Evolutionary conservation across 306 rosid species (phyloP).

Genomic region (Glycyrrhiza uralensis): DNA sequence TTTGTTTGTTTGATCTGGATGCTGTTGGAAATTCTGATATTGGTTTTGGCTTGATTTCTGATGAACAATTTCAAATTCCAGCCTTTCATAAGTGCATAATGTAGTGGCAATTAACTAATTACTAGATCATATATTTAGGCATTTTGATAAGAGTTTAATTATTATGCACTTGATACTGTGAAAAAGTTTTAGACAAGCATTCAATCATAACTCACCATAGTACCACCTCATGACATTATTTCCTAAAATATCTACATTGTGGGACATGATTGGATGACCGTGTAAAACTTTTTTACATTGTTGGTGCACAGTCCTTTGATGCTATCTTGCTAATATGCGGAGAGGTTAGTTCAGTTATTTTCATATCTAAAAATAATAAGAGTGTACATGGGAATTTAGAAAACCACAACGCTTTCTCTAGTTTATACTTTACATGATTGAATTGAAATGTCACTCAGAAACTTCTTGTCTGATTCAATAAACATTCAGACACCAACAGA

Average conservation of each 20-base stretch:
- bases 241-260: no score
- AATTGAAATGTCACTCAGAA: background rate
- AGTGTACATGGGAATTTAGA: background rate
- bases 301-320: background rate
- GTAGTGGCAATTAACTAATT: background rate
- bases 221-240: no score
- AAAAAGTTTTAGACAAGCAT: no score
- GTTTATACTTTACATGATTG: background rate
- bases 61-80: slow-evolving; percentile 2
- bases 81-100: background rate
- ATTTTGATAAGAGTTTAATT: background rate
- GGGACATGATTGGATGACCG: no score
- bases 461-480: background rate
- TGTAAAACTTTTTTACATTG: no score
- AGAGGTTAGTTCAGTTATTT: background rate
- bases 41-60: background rate
- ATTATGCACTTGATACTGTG: no score
- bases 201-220: no score
- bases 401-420: background rate
- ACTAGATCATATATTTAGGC: background rate
- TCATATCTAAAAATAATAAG: background rate
- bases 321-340: background rate
- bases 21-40: background rate
- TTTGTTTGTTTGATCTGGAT: background rate
- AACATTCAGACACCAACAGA: background rate